Base-by-base conservation (phyloP, 1,284 basidiomycete genomes). In the Sanghuangporus baumii region DNA sequence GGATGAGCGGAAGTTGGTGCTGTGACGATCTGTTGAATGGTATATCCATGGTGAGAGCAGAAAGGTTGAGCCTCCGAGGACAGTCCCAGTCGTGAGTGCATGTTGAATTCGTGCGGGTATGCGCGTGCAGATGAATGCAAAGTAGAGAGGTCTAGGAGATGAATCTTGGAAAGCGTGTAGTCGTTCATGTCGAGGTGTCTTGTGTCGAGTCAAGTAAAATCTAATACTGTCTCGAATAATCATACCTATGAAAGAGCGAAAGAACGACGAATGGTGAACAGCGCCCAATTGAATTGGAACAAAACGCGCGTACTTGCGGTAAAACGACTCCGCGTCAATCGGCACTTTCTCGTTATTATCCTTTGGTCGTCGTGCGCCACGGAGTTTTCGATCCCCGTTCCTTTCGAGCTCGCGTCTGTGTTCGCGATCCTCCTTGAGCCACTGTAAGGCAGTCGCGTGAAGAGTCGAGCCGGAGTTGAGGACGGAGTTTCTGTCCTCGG, bases 311-410 rank as follows among this genome's bases (percentile, higher is more conserved):
- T 73, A 94, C 91, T 94, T 94, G 70, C 81, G 86, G 74, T 94
- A 98, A 73, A 97, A 98, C 1, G 83, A 86, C 74, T 95, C 93
- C 5, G 91, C 91, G 71, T 96, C 90, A 14, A 82, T 82, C 6
- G 91, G 86, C 23, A 85, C 78, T 68, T 88, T 89, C 71, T 87
- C 77, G 4, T 9, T 8, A n/a, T 16, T 34, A 12, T 31, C 31
- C 3, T 3, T 34, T 64, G 82, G 76, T 59, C 71, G 76, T 64
- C 85, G 81, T 20, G 93, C 87, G 11, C 94, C 93, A 59, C 93
- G 79, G 57, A 75, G 76, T 74, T 87, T 88, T 71, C 83, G 76
- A 16, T 85, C 63, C 54, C 69, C 82, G 54, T 80, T 73, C 72
- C 80, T 78, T 76, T 89, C 86, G 58, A 87, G 76, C 70, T 80